Percentiles rank a stretch among this genome's conserved stretches.
These are phyloP conservation scores for Paraglomus occultum DNA, from an alignment of 192 early-diverging fungal species.

Conservation along the genomic window DNA sequence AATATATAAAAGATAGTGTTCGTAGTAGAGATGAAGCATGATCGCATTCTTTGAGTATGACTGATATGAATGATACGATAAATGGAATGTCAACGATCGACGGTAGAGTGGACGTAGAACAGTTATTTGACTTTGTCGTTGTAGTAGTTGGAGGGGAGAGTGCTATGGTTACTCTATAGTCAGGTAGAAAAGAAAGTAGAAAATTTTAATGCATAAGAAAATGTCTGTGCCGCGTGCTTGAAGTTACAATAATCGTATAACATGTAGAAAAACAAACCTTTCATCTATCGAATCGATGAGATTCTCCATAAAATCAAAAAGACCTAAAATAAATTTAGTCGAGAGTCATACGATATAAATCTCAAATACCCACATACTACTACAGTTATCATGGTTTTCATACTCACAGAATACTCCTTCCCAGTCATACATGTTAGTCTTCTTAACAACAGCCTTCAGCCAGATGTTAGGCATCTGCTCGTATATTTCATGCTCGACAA, in stretches of 20 bases:
- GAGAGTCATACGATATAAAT: slow-evolving; percentile 12
- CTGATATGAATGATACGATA: slow-evolving; percentile 38
- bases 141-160: slow-evolving; percentile 29
- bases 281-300: slow-evolving; percentile 41
- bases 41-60: slow-evolving; percentile 42
- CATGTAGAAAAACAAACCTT: slow-evolving; percentile 25
- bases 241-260: background rate
- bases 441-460: slow-evolving; percentile 47
- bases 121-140: slow-evolving; percentile 19
- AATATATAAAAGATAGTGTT: slow-evolving; percentile 48
- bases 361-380: background rate
- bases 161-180: slow-evolving; percentile 32
- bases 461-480: slow-evolving; percentile 49
- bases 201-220: background rate
- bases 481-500: slow-evolving; percentile 47
- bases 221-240: background rate
- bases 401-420: slow-evolving; percentile 52
- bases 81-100: slow-evolving; percentile 41
- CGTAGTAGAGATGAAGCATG: slow-evolving; percentile 49
- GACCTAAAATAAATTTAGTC: slow-evolving; percentile 22
- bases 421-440: slow-evolving; percentile 47
- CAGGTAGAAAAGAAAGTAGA: background rate
- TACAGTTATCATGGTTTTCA: background rate
- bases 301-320: slow-evolving; percentile 50
- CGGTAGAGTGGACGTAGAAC: slow-evolving; percentile 23